Evolutionary conservation across 2,329 filamentous ascomycete species (phyloP).

Genomic region (Pseudocercospora vitis): DNA sequence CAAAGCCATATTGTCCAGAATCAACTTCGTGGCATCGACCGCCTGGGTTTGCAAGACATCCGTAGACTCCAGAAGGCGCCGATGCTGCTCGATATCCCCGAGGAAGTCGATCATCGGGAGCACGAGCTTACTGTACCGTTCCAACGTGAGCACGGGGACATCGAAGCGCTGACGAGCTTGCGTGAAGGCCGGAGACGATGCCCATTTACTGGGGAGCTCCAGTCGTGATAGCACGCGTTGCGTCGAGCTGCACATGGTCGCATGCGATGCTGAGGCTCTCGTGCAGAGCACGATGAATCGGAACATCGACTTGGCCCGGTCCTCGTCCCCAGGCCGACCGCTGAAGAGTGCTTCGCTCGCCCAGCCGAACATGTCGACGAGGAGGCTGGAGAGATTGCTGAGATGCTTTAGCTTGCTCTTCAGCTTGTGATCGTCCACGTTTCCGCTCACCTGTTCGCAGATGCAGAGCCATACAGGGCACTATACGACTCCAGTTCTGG

Average conservation of each 20-base stretch:
- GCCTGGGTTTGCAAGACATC: neutral
- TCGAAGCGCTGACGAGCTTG: neutral
- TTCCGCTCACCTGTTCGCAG: neutral
- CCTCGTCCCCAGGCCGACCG: neutral
- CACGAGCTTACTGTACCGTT: neutral
- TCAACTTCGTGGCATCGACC: neutral
- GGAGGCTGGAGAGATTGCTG: neutral
- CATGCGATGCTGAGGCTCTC: neutral
- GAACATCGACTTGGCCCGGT: neutral
- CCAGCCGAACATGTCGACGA: neutral
- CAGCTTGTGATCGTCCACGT: neutral
- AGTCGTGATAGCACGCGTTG: neutral
- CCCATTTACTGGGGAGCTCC: neutral
- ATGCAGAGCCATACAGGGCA: neutral
- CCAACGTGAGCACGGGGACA: neutral
- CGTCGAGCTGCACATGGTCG: neutral
- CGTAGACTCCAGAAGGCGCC: neutral
- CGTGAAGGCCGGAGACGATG: neutral
- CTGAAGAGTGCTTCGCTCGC: neutral
- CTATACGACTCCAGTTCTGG: neutral
- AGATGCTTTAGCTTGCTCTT: neutral
- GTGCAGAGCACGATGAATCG: slow-evolving; percentile 2
- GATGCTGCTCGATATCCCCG: neutral
- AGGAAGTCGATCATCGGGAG: neutral
- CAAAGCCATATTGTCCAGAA: neutral